phyloP scores from a whole-genome alignment of 805 yeast species.

The Ogataea nonfermentans region DNA sequence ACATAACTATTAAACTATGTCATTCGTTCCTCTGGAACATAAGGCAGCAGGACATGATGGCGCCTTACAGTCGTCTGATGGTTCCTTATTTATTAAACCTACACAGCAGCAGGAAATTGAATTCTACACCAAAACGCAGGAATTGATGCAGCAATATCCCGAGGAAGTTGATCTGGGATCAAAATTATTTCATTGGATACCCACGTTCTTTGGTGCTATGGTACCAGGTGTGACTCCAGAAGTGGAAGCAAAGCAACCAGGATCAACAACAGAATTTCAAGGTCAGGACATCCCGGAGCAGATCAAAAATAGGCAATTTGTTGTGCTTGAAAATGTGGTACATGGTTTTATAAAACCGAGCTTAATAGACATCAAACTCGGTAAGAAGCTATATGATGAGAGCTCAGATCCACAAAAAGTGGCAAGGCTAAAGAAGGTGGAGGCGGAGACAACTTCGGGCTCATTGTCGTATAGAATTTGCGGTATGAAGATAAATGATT shows the following conservation, averaged over 20 bases:
- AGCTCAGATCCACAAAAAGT: conserved; percentile 57
- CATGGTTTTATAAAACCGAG: conserved; percentile 64
- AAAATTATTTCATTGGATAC: conserved; percentile 54
- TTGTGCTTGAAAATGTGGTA: conserved; percentile 72
- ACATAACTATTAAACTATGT: conserved; percentile 15
- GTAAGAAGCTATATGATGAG: conserved; percentile 66
- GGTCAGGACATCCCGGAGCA: conserved; percentile 3
- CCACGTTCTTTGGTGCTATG: conserved; percentile 61
- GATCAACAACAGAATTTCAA: conserved; percentile 6
- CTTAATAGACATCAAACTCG: conserved; percentile 81
- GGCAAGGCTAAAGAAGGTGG: conserved; percentile 59
- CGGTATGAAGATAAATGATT: conserved; percentile 65
- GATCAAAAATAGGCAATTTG: conserved; percentile 32
- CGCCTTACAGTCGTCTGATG: conserved; percentile 58
- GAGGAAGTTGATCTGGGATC: conserved; percentile 34
- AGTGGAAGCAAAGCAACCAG: conserved; percentile 20
- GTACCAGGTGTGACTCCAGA: conserved; percentile 41
- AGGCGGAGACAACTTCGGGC: conserved; percentile 77
- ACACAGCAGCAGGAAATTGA: conserved; percentile 62
- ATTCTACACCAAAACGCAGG: conserved; percentile 55
- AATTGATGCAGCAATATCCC: conserved; percentile 3
- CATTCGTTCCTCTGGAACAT: conserved; percentile 43
- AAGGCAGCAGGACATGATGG: conserved; percentile 96
- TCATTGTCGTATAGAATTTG: conserved; percentile 73
- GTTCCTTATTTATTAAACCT: conserved; percentile 71